phyloP scores from a whole-genome alignment of 768 basidiomycete genomes.

The Naganishia onofrii region DNA sequence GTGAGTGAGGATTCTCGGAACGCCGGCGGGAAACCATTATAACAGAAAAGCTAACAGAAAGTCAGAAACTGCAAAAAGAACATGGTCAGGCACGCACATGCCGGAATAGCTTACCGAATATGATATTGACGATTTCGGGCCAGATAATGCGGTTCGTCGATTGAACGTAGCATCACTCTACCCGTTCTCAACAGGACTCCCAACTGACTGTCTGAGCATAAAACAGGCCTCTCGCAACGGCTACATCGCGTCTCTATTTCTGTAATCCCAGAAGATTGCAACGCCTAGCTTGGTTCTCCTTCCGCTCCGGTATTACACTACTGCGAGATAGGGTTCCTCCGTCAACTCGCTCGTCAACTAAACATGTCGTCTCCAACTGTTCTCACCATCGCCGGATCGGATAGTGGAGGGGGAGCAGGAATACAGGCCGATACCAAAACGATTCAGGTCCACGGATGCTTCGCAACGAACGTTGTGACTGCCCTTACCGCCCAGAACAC shows the following conservation, averaged over 20 bases:
- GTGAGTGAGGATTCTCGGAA: neutral
- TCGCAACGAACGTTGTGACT: slow-evolving; percentile 76
- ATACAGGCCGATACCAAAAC: slow-evolving; percentile 92
- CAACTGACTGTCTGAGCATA: neutral
- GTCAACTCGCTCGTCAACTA: no score
- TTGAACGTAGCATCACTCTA: no score
- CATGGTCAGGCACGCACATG: neutral
- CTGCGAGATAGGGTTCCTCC: neutral
- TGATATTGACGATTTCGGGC: neutral
- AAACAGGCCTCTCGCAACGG: no score
- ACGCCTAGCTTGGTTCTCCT: neutral
- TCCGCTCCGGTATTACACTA: neutral
- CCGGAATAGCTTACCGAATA: slow-evolving; percentile 7
- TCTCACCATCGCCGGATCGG: slow-evolving; percentile 59
- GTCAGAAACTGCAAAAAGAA: neutral
- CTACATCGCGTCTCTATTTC: no score
- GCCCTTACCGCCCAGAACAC: slow-evolving; percentile 90
- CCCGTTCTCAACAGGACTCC: neutral
- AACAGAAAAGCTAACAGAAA: neutral
- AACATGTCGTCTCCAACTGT: slow-evolving; percentile 37
- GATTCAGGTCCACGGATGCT: slow-evolving; percentile 72
- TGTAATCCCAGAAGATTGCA: neutral
- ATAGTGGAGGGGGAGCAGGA: slow-evolving; percentile 81
- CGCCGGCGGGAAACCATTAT: no score
- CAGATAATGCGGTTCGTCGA: neutral